phyloP scores from a whole-genome alignment of 108 stramenopile genomes.

The Skeletonema marinoi region DNA sequence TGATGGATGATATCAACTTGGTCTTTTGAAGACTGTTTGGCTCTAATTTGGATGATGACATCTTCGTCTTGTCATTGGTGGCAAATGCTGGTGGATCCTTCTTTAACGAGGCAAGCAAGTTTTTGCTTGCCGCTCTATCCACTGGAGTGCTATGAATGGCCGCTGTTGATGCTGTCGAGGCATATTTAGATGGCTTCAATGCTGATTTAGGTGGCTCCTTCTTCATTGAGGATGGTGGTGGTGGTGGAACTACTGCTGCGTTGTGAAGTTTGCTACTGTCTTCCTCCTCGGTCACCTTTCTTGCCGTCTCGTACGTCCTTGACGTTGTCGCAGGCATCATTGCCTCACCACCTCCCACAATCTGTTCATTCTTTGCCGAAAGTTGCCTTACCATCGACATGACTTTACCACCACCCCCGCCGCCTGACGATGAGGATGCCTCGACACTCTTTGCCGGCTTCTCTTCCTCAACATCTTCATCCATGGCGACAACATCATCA shows the following conservation, averaged over 20 bases:
- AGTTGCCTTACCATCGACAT: constrained; percentile 2
- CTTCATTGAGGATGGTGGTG: constrained; percentile 8
- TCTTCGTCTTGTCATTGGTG: neutral
- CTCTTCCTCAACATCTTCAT: neutral
- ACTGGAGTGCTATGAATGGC: constrained; percentile 6
- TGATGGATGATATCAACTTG: neutral
- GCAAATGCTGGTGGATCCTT: neutral
- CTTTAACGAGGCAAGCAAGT: neutral
- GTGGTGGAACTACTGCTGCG: neutral
- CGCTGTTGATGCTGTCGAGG: neutral
- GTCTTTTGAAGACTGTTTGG: neutral
- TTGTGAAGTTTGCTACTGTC: constrained; percentile 4
- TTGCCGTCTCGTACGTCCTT: neutral
- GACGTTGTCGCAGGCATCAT: neutral
- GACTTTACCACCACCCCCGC: neutral
- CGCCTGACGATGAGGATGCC: neutral
- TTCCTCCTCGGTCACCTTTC: neutral
- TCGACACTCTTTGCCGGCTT: neutral
- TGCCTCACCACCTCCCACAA: neutral
- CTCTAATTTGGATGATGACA: neutral
- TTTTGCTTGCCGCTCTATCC: neutral
- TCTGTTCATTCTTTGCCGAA: constrained; percentile 6
- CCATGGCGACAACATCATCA: neutral
- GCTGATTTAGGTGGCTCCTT: constrained; percentile 31
- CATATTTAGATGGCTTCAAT: constrained; percentile 41